Conservation (phyloP, 306 rosid species). For the Glycine tomentella region DNA sequence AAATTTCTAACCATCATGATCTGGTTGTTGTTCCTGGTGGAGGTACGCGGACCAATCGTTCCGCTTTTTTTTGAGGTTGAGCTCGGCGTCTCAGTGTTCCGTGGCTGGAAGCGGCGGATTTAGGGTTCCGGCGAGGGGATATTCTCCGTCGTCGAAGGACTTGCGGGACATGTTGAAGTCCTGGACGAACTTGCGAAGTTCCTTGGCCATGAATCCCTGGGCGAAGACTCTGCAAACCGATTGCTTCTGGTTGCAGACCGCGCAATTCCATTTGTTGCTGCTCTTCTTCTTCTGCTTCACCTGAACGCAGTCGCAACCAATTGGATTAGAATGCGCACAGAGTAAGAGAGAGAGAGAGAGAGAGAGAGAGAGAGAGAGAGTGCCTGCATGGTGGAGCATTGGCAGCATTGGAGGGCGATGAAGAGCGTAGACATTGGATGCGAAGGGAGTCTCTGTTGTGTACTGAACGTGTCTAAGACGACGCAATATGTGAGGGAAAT, state of each 20-base stretch:
- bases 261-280: constrained; percentile 79
- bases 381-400: constrained; percentile 93
- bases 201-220: constrained; percentile 73
- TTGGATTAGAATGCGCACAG: neutral
- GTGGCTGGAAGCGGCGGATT: neutral
- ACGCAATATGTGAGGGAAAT: neutral
- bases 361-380: constrained; percentile 12
- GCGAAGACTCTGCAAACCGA: constrained; percentile 79
- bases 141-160: constrained; percentile 48
- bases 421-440: constrained; percentile 63
- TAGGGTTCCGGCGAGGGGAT: constrained; percentile 43
- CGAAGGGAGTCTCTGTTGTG: neutral
- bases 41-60: constrained; percentile 79
- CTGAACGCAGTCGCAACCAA: constrained; percentile 45
- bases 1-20: constrained; percentile 40
- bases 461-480: neutral
- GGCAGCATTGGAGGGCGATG: constrained; percentile 84
- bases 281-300: constrained; percentile 86
- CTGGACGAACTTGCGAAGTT: constrained; percentile 82
- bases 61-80: constrained; percentile 40
- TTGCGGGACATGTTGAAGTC: constrained; percentile 80
- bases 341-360: neutral
- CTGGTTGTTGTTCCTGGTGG: constrained; percentile 42
- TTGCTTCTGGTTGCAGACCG: constrained; percentile 81
- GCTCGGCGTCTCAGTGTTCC: neutral